Evolutionary conservation across 2,329 filamentous ascomycete genomes (phyloP).

Genomic region (Beauveria medogensis): DNA sequence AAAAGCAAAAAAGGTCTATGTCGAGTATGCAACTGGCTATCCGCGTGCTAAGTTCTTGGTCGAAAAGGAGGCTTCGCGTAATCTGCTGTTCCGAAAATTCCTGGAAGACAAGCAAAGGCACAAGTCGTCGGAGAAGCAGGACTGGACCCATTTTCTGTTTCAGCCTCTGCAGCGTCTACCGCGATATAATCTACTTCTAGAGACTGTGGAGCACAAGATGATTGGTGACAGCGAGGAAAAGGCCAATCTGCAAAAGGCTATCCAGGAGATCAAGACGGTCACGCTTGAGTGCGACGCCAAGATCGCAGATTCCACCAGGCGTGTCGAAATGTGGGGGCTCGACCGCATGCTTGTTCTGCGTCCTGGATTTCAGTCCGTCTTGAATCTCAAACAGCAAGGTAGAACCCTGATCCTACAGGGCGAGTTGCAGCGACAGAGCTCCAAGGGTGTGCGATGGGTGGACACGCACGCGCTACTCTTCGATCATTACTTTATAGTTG

Average conservation of each 20-base stretch:
- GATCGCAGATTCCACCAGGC: conserved; percentile 85
- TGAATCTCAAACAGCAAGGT: conserved; percentile 91
- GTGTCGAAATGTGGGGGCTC: conserved; percentile 81
- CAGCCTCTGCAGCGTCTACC: conserved; percentile 88
- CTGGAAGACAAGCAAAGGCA: conserved; percentile 72
- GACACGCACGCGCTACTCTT: conserved; percentile 92
- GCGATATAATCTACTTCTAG: conserved; percentile 75
- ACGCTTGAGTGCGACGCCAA: conserved; percentile 86
- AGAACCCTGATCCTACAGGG: conserved; percentile 83
- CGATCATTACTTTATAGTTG: conserved; percentile 90
- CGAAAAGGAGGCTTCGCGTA: conserved; percentile 74
- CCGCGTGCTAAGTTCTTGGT: conserved; percentile 77
- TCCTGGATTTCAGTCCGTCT: conserved; percentile 78
- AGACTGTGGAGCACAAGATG: conserved; percentile 79
- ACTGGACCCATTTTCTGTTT: conserved; percentile 93
- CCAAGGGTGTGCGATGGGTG: conserved; percentile 84
- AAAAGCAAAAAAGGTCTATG: conserved; percentile 80
- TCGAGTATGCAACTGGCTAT: conserved; percentile 85
- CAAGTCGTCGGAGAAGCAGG: conserved; percentile 71
- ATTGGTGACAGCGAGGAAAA: conserved; percentile 82
- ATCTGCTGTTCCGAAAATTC: conserved; percentile 80
- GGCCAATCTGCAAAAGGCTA: conserved; percentile 70
- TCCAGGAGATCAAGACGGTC: conserved; percentile 84
- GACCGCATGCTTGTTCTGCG: conserved; percentile 75
- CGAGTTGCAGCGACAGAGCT: conserved; percentile 81